Evolutionary conservation across 768 basidiomycete genomes (phyloP), one percentile per base, ranked within the genome.

Genomic region (Imleria badia): DNA sequence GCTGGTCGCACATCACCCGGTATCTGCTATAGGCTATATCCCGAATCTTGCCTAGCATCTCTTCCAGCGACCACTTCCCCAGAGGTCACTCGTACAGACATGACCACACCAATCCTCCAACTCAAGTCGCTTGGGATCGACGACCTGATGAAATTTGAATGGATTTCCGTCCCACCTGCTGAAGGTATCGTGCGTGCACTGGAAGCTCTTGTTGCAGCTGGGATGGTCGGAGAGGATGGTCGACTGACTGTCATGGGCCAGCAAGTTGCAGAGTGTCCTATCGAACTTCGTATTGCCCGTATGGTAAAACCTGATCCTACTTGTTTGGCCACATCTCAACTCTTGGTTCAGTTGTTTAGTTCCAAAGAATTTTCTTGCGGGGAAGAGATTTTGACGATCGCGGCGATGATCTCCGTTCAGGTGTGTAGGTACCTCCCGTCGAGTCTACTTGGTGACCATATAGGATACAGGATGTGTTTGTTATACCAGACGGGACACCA

Each of bases 91-190:
- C 84, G 96, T 31, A 87, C 86, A 5, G 96, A 99, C 64, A 82
- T 99, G 74, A 89, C 90, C 1, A 89, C 91, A 3, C 90, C 93
- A 6, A 88, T 99, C 47, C 75, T 99, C 17, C 95, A 98, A 67
- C 81, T 98, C 45, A 98, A 98, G 71, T 89, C 91, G 0, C 79
- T 99, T 30, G 97, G 97, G 10, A 89, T 99, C 42, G 89, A 98
- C 61, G 93, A 99, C 70, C 70, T 98, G 14, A 88, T 97, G 82
- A 91, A 90, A 66, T 96, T 98, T 66, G 94, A 98, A 66, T 99
- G 94, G 89, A 83, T 98, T 31, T 87, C 88, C 30, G 76, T 86
- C 0, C 97, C 97, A 33, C 91, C 94, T 3, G 85, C 88, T 12
- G 90, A 92, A 67, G 88, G 86, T 62, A 81, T 98, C 33, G 73